Conservation (phyloP, 78 protist genomes). For the Diacronema lutheri region DNA sequence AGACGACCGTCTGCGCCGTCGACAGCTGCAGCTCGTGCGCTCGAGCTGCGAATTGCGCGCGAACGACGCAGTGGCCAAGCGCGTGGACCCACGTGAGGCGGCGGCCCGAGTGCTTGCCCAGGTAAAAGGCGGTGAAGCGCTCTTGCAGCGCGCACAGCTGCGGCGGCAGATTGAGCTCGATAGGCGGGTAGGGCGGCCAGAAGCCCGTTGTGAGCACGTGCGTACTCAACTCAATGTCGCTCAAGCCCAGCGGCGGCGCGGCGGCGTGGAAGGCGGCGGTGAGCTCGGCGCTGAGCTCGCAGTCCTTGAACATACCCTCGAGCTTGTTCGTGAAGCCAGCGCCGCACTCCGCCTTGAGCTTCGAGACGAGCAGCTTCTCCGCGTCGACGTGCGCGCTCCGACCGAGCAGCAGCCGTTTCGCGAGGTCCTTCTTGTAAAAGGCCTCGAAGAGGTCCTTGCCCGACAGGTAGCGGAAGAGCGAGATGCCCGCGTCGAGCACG, state of each 20-base stretch:
- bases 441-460: slow-evolving; percentile 96
- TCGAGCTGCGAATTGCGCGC: slow-evolving; percentile 52
- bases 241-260: background rate
- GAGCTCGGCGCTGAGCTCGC: slow-evolving; percentile 67
- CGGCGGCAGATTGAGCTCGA: slow-evolving; percentile 46
- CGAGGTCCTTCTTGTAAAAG: slow-evolving; percentile 89
- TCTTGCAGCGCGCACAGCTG: slow-evolving; percentile 56
- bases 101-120: slow-evolving; percentile 66
- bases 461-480: slow-evolving; percentile 75
- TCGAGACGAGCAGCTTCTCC: slow-evolving; percentile 82
- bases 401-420: slow-evolving; percentile 83
- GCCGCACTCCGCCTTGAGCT: slow-evolving; percentile 90
- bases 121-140: slow-evolving; percentile 66
- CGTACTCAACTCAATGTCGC: slow-evolving; percentile 64
- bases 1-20: slow-evolving; percentile 73
- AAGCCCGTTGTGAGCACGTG: slow-evolving; percentile 73
- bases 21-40: slow-evolving; percentile 79
- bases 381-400: slow-evolving; percentile 74
- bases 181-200: slow-evolving; percentile 82
- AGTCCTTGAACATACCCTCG: slow-evolving; percentile 94
- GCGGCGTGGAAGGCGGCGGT: background rate
- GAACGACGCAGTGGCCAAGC: slow-evolving; percentile 59
- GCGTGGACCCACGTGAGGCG: slow-evolving; percentile 76
- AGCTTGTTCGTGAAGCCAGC: slow-evolving; percentile 78
- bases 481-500: slow-evolving; percentile 53